Evolutionary conservation across 805 yeast genomes (phyloP).

Genomic region (Spathaspora sp.): DNA sequence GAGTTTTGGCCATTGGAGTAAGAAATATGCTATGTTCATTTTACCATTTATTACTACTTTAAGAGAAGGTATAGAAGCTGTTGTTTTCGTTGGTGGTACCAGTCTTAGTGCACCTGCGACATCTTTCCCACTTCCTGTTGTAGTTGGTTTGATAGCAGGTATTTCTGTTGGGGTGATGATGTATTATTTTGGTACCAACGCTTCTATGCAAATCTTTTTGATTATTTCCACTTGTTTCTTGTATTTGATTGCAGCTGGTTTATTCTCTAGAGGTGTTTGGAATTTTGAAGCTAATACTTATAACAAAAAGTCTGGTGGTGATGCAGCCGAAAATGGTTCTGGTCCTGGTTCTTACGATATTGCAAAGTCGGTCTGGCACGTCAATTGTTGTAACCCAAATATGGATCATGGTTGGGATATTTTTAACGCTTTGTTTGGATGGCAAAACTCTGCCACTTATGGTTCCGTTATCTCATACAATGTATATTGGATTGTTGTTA

Average conservation of each 20-base stretch:
- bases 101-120: conserved; percentile 48
- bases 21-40: conserved; percentile 80
- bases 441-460: conserved; percentile 93
- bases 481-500: conserved; percentile 74
- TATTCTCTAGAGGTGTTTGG: conserved; percentile 91
- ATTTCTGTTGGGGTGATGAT: conserved; percentile 58
- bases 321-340: conserved; percentile 82
- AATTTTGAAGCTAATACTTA: conserved; percentile 66
- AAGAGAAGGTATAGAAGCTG: conserved; percentile 95
- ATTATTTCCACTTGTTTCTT: conserved; percentile 81
- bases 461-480: conserved; percentile 86
- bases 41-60: conserved; percentile 86
- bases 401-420: conserved; percentile 91
- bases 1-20: conserved; percentile 23
- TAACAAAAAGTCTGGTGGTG: conserved; percentile 75
- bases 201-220: conserved; percentile 79
- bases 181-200: conserved; percentile 73
- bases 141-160: conserved; percentile 80
- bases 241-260: conserved; percentile 84
- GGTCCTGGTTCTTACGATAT: conserved; percentile 93
- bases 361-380: conserved; percentile 79
- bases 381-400: conserved; percentile 93
- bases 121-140: conserved; percentile 88
- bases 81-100: conserved; percentile 94
- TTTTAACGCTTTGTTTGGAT: conserved; percentile 85